Conservation (phyloP, 768 basidiomycete genomes). For the Gautieria morchelliformis region DNA sequence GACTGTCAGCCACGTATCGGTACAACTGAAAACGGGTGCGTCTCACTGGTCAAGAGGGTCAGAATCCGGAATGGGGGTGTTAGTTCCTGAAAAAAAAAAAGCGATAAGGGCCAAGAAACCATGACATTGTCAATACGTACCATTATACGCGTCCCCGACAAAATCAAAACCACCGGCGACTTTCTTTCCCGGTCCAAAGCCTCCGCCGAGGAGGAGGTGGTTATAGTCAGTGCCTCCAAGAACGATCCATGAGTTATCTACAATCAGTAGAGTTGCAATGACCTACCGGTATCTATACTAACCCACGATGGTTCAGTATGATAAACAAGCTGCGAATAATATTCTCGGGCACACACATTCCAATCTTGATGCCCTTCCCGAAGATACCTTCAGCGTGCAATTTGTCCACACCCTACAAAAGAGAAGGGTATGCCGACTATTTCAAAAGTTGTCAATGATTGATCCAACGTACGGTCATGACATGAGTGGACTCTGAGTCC, state of each 20-base stretch:
- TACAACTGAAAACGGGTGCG: neutral
- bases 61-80: slow-evolving; percentile 38
- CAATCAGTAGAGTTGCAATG: neutral
- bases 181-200: slow-evolving; percentile 44
- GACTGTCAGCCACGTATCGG: neutral
- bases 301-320: neutral
- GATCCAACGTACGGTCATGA: slow-evolving; percentile 35
- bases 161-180: slow-evolving; percentile 46
- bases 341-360: slow-evolving; percentile 33
- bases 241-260: neutral
- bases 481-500: slow-evolving; percentile 42
- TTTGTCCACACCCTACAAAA: slow-evolving; percentile 46
- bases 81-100: slow-evolving; percentile 22
- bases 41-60: slow-evolving; percentile 46
- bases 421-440: neutral
- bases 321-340: neutral
- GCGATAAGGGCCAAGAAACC: neutral
- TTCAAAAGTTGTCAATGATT: neutral
- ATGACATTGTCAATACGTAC: slow-evolving; percentile 15
- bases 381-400: slow-evolving; percentile 52
- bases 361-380: slow-evolving; percentile 60
- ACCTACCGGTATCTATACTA: slow-evolving; percentile 35
- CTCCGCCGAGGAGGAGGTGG: slow-evolving; percentile 45
- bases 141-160: slow-evolving; percentile 45
- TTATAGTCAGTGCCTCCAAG: slow-evolving; percentile 42